A percentile compares a stretch with the other conserved stretches of the same genome.
Conservation (phyloP, 371 early-diverging fungal genomes). For the Zopfochytrium polystomum region DNA sequence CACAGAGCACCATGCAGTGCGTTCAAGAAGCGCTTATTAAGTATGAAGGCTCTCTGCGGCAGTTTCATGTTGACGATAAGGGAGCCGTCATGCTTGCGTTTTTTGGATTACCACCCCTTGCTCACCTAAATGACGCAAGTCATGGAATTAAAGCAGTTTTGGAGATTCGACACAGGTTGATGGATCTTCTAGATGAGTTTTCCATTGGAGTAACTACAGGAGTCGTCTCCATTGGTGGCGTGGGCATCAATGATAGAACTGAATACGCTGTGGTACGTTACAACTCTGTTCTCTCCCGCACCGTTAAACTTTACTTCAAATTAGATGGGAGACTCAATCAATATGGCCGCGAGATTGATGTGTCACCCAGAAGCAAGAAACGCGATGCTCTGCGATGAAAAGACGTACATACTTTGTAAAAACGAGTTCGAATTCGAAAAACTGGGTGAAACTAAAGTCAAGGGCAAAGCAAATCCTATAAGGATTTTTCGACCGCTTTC, state of each 20-base stretch:
- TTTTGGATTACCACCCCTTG: constrained; percentile 55
- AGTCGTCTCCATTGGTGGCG: constrained; percentile 52
- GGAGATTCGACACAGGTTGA: constrained; percentile 40
- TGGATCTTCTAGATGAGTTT: constrained; percentile 42
- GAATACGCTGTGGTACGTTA: constrained; percentile 58
- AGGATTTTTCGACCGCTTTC: constrained; percentile 42
- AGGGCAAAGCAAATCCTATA: constrained; percentile 49
- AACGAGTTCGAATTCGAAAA: constrained; percentile 43
- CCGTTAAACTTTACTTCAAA: too few relatives aligned
- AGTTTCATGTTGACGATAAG: constrained; percentile 59
- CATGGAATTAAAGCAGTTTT: constrained; percentile 49
- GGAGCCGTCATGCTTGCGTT: constrained; percentile 51
- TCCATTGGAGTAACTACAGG: constrained; percentile 56
- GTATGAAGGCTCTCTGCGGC: constrained; percentile 50
- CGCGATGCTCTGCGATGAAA: constrained; percentile 49
- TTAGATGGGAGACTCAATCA: constrained; percentile 62
- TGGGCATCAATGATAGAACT: constrained; percentile 43
- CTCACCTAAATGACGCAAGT: constrained; percentile 52
- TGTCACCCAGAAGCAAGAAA: constrained; percentile 31
- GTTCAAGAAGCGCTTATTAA: constrained; percentile 42
- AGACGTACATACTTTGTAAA: constrained; percentile 44
- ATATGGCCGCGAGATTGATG: constrained; percentile 60
- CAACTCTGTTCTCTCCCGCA: neutral
- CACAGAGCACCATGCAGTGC: constrained; percentile 45
- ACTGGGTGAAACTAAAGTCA: constrained; percentile 48